These are phyloP conservation scores for Alternaria ethzedia DNA, from an alignment of 2,329 filamentous ascomycete genomes.

Conservation along the genomic window DNA sequence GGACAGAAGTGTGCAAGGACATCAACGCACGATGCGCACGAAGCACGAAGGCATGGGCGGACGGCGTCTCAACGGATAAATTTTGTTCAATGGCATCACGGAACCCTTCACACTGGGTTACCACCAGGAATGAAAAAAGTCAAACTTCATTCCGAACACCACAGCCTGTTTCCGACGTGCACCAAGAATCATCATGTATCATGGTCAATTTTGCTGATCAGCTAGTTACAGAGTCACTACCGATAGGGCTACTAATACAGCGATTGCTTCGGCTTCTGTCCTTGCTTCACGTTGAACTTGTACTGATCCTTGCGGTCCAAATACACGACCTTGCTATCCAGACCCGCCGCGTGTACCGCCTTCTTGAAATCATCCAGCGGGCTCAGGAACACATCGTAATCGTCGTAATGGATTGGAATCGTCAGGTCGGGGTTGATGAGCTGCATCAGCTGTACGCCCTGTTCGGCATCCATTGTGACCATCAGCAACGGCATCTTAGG, in stretches of 20 bases:
- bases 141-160: constrained; percentile 30
- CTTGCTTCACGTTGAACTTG: constrained; percentile 57
- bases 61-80: constrained; percentile 41
- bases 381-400: constrained; percentile 66
- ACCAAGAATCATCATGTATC: not conserved
- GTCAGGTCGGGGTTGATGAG: constrained; percentile 67
- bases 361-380: constrained; percentile 67
- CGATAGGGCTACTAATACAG: constrained; percentile 8
- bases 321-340: constrained; percentile 64
- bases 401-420: constrained; percentile 55
- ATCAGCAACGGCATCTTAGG: constrained; percentile 66
- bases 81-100: constrained; percentile 43
- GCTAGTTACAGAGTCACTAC: not conserved
- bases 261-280: constrained; percentile 11
- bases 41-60: constrained; percentile 34
- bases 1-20: constrained; percentile 12
- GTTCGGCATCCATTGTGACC: constrained; percentile 72
- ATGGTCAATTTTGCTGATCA: constrained; percentile 2
- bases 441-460: constrained; percentile 66
- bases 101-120: constrained; percentile 30
- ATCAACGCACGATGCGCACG: constrained; percentile 17
- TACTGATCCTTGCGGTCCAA: constrained; percentile 66
- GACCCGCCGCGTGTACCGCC: constrained; percentile 59
- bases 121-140: constrained; percentile 40
- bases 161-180: constrained; percentile 1